These are phyloP conservation scores for Phaseolus lunatus DNA, from an alignment of 306 rosid genomes.

Conservation along the genomic window DNA sequence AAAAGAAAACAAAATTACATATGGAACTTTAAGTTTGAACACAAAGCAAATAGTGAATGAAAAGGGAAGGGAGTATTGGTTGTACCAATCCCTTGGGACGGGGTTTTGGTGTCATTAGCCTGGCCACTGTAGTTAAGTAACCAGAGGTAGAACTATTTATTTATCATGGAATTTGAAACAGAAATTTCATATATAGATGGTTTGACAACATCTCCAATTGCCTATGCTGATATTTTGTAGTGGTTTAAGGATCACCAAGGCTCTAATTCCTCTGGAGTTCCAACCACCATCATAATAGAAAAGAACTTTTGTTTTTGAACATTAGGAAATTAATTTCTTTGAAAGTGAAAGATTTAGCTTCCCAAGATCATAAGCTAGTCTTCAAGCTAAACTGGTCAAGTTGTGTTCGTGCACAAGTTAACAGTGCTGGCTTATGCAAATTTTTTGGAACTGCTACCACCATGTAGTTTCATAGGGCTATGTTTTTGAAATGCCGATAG, in stretches of 20 bases:
- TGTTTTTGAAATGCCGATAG: conserved; percentile 35
- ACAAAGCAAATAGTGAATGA: not conserved
- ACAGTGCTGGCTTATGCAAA: conserved; percentile 19
- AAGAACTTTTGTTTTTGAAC: not conserved
- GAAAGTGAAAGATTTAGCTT: not conserved
- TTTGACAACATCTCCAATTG: too few relatives aligned
- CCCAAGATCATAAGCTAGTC: conserved; percentile 16
- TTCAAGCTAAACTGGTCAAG: conserved; percentile 1
- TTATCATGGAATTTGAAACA: too few relatives aligned
- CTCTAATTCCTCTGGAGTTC: not conserved
- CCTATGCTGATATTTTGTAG: not conserved
- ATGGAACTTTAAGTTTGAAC: not conserved
- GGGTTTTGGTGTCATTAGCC: too few relatives aligned
- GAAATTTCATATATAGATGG: too few relatives aligned
- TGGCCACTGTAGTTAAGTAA: too few relatives aligned
- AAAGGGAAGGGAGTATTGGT: conserved; percentile 17
- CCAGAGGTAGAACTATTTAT: too few relatives aligned
- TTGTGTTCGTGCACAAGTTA: conserved; percentile 19
- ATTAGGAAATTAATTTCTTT: conserved; percentile 10
- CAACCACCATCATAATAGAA: conserved; percentile 6
- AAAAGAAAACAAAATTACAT: not conserved
- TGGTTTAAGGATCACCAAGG: not conserved
- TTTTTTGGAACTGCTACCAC: conserved; percentile 33
- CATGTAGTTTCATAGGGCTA: conserved; percentile 10
- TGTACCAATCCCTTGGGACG: not conserved